phyloP scores from a whole-genome alignment of 1,284 basidiomycete genomes.

The Boletus smithii region DNA sequence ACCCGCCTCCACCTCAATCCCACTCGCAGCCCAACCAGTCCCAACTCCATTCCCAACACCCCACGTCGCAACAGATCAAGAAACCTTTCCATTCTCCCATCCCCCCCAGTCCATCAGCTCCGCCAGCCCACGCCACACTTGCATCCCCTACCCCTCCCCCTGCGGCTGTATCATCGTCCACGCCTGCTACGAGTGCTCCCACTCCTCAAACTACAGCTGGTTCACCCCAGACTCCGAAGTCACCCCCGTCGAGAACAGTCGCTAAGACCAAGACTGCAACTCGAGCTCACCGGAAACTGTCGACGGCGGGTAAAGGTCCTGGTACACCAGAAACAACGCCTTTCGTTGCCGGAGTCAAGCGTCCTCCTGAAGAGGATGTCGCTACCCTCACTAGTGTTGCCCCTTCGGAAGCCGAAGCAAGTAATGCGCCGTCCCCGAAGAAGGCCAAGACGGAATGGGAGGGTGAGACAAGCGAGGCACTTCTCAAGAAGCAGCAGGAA shows the following conservation, averaged over 20 bases:
- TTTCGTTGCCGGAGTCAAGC: conserved; percentile 44
- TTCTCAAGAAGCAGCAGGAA: conserved; percentile 52
- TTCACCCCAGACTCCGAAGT: conserved; percentile 51
- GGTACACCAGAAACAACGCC: conserved; percentile 32
- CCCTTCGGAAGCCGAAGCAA: conserved; percentile 37
- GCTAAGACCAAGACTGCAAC: conserved; percentile 43
- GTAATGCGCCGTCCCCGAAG: conserved; percentile 65
- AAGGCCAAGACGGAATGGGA: conserved; percentile 69
- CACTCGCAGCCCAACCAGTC: conserved; percentile 16
- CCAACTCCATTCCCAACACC: conserved; percentile 11
- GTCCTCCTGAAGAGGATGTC: conserved; percentile 58
- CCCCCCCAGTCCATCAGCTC: conserved; percentile 25
- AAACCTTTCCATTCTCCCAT: conserved; percentile 17
- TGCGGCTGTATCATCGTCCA: conserved; percentile 29
- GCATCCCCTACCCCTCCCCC: conserved; percentile 41
- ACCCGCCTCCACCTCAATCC: conserved; percentile 5
- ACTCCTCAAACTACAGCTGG: conserved; percentile 55
- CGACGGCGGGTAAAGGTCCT: conserved; percentile 41
- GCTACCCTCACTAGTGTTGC: conserved; percentile 25
- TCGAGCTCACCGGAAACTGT: conserved; percentile 43
- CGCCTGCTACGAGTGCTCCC: conserved; percentile 42
- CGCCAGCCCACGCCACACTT: conserved; percentile 21
- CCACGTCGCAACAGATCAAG: conserved; percentile 25
- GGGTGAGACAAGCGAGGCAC: conserved; percentile 49
- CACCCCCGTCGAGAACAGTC: conserved; percentile 50